Evolutionary conservation across 1,139 yeast species (phyloP).

Genomic region (Spencermartinsiella ligniputridi): DNA sequence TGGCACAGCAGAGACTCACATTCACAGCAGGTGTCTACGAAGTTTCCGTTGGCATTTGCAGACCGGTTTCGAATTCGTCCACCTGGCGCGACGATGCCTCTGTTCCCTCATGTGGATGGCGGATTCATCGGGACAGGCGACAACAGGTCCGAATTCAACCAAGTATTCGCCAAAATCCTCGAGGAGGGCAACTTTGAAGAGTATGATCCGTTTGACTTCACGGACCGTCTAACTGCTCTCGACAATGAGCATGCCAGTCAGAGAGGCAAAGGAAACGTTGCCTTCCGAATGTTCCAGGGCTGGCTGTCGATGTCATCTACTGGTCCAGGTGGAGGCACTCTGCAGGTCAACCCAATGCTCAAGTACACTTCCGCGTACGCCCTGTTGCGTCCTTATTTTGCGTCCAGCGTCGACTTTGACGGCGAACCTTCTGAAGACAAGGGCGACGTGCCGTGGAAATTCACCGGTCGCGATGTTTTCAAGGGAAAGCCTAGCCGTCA

Average conservation of each 20-base stretch:
- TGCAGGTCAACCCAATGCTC: conserved; percentile 39
- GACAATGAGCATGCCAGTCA: conserved; percentile 12
- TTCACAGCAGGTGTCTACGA: conserved; percentile 26
- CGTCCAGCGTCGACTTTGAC: conserved; percentile 20
- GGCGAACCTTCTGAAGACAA: conserved; percentile 18
- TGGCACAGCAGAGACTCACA: conserved; percentile 16
- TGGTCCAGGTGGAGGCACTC: conserved; percentile 44
- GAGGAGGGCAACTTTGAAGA: conserved; percentile 45
- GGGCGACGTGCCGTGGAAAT: conserved; percentile 15
- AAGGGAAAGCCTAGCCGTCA: conserved; percentile 14
- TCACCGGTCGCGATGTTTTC: conserved; percentile 15
- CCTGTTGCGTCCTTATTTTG: conserved; percentile 45
- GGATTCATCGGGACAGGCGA: conserved; percentile 29
- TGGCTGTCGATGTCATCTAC: conserved; percentile 43
- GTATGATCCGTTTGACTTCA: conserved; percentile 43
- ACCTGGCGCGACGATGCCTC: conserved; percentile 38
- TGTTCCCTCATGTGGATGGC: conserved; percentile 45
- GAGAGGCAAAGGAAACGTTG: conserved; percentile 12
- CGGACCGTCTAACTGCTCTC: conserved; percentile 36
- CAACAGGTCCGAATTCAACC: conserved; percentile 11
- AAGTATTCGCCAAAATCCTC: conserved; percentile 12
- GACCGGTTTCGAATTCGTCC: conserved; percentile 48
- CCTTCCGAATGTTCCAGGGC: conserved; percentile 46
- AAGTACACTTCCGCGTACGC: conserved; percentile 39
- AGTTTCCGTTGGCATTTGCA: conserved; percentile 46